Base-by-base conservation (phyloP, 2,329 filamentous ascomycete genomes). In the Madurella mycetomatis region DNA sequence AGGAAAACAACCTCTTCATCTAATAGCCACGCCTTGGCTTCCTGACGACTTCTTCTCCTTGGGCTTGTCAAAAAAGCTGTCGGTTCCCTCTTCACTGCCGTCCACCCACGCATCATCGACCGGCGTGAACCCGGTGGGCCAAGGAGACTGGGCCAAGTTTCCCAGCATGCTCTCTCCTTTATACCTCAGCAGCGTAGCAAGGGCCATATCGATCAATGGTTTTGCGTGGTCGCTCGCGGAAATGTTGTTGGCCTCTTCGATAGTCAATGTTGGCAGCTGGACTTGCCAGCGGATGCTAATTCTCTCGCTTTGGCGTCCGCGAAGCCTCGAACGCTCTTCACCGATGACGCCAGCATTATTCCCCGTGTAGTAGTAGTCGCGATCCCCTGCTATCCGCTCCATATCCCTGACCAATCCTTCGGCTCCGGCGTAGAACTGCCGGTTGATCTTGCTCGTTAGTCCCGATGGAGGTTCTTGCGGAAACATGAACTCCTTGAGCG, bases 191-290 rank as follows among this genome's bases (percentile, higher is more conserved):
- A 75, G 54, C 4, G 66, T 66, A 17, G 64, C 67, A 53, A 73
- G 70, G 2, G 68, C 65, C 70, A 77, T 71, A 47, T 69, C 72
- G 9, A 81, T 50, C 11, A 80, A 66, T 1, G 75, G 73, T 12
- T 66, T 63, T 11, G 70, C 67, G 49, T 76, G 72, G 47, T 76
- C 71, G 1, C 66, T 58, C 2, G 66, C 65, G 4, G 72, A 64
- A 57, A 72, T 72, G 7, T 52, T 53, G 55, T 71, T 73, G 31
- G 71, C 73, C 37, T 76, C 68, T 2, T 68, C 62, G n/a, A 74
- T 55, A n/a, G 60, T 61, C 13, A 76, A 64, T 34, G 60, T 56
- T 2, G 53, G 63, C 34, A 69, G 67, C 41, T 51, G 49, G 5
- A 63, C 39, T 31, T 61, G 66, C 12, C 60, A 60, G 25, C 55